phyloP scores from a whole-genome alignment of 331 rosid genomes.

The Rosa hybrid region DNA sequence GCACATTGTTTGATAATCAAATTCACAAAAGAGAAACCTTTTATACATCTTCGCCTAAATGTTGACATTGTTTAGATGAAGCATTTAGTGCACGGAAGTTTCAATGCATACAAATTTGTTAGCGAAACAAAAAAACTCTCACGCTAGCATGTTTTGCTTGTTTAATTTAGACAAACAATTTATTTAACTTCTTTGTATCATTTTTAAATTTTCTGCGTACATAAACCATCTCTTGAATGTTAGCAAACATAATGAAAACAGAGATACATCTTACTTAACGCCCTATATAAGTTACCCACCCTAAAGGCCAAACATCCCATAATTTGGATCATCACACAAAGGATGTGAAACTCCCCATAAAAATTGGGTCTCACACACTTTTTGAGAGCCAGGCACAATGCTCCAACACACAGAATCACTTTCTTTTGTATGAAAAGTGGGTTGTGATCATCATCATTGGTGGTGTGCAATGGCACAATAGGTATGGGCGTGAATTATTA shows the following conservation, averaged over 20 bases:
- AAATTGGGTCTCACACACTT: not conserved
- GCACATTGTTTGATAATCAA: too few species aligned
- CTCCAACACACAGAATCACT: not conserved
- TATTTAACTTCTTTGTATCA: too few species aligned
- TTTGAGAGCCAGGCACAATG: not conserved
- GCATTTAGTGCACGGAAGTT: too few species aligned
- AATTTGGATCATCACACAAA: not conserved
- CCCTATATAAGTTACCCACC: not conserved
- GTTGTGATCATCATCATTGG: conserved; percentile 16
- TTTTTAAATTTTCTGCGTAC: too few species aligned
- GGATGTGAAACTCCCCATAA: not conserved
- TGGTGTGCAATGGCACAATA: conserved; percentile 44
- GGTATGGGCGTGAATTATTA: conserved; percentile 40
- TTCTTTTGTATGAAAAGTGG: not conserved
- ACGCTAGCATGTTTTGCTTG: not conserved
- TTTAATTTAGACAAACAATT: not conserved
- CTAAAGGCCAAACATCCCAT: not conserved
- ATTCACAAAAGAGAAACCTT: too few species aligned
- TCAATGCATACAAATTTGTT: too few species aligned
- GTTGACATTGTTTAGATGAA: too few species aligned
- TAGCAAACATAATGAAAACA: not conserved
- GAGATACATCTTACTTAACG: not conserved
- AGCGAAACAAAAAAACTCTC: not conserved
- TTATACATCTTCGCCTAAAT: too few species aligned
- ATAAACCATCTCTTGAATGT: too few species aligned